Conservation (phyloP, 129 eudicot species). For the Escallonia rubra region DNA sequence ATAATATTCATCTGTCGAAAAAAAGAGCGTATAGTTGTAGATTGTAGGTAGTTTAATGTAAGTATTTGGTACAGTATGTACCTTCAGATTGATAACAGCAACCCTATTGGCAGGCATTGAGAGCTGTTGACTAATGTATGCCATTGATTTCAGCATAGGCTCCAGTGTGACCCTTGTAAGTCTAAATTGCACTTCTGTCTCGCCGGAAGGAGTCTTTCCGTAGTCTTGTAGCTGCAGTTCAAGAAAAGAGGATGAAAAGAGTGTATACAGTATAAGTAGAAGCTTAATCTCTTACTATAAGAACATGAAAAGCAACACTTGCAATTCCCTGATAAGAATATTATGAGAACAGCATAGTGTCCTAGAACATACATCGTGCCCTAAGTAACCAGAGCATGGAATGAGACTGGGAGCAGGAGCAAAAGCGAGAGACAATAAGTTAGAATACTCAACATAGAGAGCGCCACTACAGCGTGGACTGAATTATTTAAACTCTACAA, state of each 20-base stretch:
- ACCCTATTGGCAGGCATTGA: constrained; percentile 48
- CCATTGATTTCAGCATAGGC: constrained; percentile 72
- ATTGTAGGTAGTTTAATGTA: too few species aligned
- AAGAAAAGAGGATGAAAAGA: neutral
- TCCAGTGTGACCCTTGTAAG: constrained; percentile 48
- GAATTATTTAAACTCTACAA: too few species aligned
- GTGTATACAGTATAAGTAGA: constrained; percentile 1
- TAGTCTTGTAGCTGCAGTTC: constrained; percentile 50
- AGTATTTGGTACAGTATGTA: neutral
- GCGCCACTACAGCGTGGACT: too few species aligned
- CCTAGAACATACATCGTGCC: neutral
- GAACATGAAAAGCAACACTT: neutral
- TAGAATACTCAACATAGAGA: too few species aligned
- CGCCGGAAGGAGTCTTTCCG: constrained; percentile 44
- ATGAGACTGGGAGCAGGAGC: too few species aligned
- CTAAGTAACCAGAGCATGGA: too few species aligned
- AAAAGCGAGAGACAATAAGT: too few species aligned
- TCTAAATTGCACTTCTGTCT: constrained; percentile 60
- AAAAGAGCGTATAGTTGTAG: too few species aligned
- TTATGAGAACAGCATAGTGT: neutral
- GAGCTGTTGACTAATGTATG: constrained; percentile 58
- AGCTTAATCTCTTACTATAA: neutral
- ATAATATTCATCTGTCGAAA: too few species aligned
- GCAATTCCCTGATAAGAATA: neutral
- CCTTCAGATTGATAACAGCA: constrained; percentile 64